Conservation (phyloP, 2,329 filamentous ascomycete species). For the Ceratocystis ficicola region DNA sequence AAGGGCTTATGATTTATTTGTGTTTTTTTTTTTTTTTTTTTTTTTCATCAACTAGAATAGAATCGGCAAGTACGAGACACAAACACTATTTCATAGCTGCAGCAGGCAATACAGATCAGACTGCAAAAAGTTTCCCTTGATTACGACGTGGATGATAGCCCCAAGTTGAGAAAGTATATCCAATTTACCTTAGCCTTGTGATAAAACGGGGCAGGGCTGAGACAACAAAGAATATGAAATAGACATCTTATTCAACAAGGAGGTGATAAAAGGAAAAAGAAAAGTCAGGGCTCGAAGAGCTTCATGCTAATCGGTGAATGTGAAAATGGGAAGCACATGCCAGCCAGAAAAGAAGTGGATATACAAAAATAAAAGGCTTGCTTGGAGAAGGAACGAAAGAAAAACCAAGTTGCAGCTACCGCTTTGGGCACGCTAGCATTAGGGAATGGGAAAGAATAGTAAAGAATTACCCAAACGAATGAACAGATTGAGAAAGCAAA, state of each 20-base stretch:
- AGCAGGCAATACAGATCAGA: background rate
- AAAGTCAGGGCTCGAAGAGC: background rate
- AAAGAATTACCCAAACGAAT: background rate
- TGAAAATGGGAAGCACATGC: constrained; percentile 19
- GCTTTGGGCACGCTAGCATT: background rate
- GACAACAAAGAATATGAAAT: background rate
- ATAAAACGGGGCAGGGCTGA: constrained; percentile 7
- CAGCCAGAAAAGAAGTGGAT: constrained; percentile 8
- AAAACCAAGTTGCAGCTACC: background rate
- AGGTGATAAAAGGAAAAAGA: background rate
- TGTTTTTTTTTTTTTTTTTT: background rate
- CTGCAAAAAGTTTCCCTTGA: background rate
- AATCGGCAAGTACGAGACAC: background rate
- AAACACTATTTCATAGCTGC: background rate
- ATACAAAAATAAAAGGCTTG: background rate
- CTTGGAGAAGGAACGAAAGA: constrained; percentile 4
- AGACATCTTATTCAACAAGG: background rate
- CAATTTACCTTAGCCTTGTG: background rate
- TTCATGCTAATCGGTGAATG: constrained; percentile 4
- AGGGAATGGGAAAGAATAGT: background rate
- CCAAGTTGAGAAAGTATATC: background rate
- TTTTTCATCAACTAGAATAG: background rate
- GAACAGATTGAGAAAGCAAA: background rate
- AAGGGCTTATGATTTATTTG: background rate
- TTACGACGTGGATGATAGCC: background rate